phyloP scores from a whole-genome alignment of 2,329 filamentous ascomycete genomes.

The Epichloe hybrida region DNA sequence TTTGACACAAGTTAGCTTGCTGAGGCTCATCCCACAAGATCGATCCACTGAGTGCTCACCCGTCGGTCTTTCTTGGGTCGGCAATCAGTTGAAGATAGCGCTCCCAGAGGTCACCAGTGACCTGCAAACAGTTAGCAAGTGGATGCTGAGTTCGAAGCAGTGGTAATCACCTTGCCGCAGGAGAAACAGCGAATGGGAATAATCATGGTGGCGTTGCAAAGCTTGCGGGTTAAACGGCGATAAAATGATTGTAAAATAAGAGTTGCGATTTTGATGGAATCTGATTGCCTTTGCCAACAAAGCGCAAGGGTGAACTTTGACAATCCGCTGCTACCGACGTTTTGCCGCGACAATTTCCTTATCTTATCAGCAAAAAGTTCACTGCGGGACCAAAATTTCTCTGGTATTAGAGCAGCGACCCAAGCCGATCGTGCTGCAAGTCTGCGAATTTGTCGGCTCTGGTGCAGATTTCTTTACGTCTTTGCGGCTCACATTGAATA shows the following conservation, averaged over 20 bases:
- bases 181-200: conserved; percentile 98
- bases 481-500: not conserved
- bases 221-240: not conserved
- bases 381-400: conserved; percentile 28
- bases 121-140: conserved; percentile 40
- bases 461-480: conserved; percentile 3
- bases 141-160: conserved; percentile 8
- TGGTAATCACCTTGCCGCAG: conserved; percentile 71
- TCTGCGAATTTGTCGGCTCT: conserved; percentile 1
- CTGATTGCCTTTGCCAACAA: not conserved
- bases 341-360: conserved; percentile 18
- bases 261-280: conserved; percentile 2
- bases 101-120: conserved; percentile 95
- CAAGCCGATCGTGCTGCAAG: not conserved
- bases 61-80: conserved; percentile 53
- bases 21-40: not conserved
- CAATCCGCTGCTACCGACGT: conserved; percentile 17
- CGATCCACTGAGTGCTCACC: conserved; percentile 34
- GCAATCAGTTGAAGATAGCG: conserved; percentile 83
- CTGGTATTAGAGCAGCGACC: not conserved
- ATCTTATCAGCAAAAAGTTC: conserved; percentile 31
- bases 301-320: not conserved
- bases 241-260: not conserved
- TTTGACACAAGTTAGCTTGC: not conserved
- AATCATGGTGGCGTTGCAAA: conserved; percentile 53